Evolutionary conservation across 1,284 basidiomycete genomes (phyloP), one percentile per base, ranked within the genome.

Genomic region (Tetrapyrgos nigripes): DNA sequence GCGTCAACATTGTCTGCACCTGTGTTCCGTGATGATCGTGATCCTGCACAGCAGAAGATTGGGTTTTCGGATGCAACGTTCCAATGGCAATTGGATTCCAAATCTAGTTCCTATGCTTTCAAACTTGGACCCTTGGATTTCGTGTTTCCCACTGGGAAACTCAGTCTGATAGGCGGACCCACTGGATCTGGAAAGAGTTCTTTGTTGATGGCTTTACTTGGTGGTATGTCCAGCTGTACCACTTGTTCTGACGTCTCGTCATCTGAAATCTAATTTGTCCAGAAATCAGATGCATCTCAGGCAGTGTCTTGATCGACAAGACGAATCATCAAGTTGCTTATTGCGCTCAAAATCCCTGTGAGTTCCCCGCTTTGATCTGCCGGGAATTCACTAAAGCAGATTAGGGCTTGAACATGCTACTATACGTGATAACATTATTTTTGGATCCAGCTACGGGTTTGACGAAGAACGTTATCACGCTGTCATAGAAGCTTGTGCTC

Each of bases 131-230:
- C 85, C 21, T 65, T 93, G 57, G 76, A 87, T 64, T 67, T 92
- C 48, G 66, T 62, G 11, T 89, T 91, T 62, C 87, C 88, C 1
- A 62, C 72, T 19, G 84, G 84, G 3, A 77, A 85, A 62, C 70
- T 94, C 44, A 84, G 85, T 0, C 77, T 93, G 31, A 76, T 93
- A 48, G 87, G 83, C 57, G 93, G 93, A 1, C 79, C 88, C 0
- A 93, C 92, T 0, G 93, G 92, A 0, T 87, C 88, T 0, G 93
- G 93, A 0, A 95, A 95, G 76, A 89, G 85, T 35, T 88, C 89
- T 0, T 65, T 92, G 11, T 73, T 92, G 43, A 78, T 81, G 17
- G 88, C 89, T n/a, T 72, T 86, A 52, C 77, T 87, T 10, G 88
- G 88, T 70, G 87, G 87, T 87, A 61, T 44, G 79, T 68, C 26